A percentile compares a stretch with the other conserved stretches of the same genome.
These are phyloP conservation scores for Iris pallida DNA, from an alignment of 116 monocot species.

Conservation along the genomic window DNA sequence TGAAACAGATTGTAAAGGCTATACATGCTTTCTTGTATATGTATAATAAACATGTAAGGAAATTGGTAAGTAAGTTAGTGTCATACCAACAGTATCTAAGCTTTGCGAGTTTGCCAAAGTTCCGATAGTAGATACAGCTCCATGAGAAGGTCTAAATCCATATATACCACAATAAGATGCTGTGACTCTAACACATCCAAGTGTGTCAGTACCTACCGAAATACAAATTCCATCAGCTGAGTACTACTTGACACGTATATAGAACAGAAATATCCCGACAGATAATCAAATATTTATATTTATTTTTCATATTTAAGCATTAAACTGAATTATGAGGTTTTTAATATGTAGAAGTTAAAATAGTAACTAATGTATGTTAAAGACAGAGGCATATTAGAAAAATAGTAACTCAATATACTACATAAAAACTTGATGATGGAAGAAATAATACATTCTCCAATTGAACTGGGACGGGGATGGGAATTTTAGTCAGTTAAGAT, in stretches of 20 bases:
- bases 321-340: background rate
- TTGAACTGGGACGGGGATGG: no score
- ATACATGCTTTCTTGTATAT: no score
- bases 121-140: conserved; percentile 57
- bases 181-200: conserved; percentile 86
- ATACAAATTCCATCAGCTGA: background rate
- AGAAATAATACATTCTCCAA: no score
- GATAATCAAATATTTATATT: background rate
- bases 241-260: background rate
- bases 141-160: conserved; percentile 88
- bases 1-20: no score
- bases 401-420: no score
- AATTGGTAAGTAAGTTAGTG: background rate
- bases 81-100: conserved; percentile 78
- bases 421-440: no score
- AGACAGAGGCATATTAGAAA: no score
- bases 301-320: background rate
- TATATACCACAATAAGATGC: conserved; percentile 82
- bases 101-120: conserved; percentile 72
- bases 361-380: no score
- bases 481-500: no score
- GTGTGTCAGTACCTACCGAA: conserved; percentile 70
- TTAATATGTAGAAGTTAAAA: no score
- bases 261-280: background rate
- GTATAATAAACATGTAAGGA: no score